Percentiles rank a stretch among this genome's conserved stretches.
These are phyloP conservation scores for Coniochaeta sp. DNA, from an alignment of 2,329 filamentous ascomycete species.

Conservation along the genomic window DNA sequence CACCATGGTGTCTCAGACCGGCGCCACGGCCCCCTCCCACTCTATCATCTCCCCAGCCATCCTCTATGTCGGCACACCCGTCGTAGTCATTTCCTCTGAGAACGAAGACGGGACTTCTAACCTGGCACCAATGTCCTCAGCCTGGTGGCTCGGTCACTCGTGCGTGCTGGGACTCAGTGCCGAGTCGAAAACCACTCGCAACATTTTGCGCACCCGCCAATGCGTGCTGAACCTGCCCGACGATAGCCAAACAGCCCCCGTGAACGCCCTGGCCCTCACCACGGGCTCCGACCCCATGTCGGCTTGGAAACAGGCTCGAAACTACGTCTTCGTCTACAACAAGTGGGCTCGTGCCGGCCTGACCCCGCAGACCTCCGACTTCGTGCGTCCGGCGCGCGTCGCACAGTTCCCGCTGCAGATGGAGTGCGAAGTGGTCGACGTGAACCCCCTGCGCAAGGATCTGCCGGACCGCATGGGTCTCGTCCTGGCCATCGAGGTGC, in stretches of 20 bases:
- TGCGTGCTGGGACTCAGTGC: slow-evolving; percentile 32
- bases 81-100: slow-evolving; percentile 28
- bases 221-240: too few species aligned
- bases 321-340: too few species aligned
- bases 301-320: too few species aligned
- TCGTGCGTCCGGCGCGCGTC: slow-evolving; percentile 25
- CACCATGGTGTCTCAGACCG: too few species aligned
- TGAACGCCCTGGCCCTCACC: too few species aligned
- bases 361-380: slow-evolving; percentile 24
- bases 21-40: too few species aligned
- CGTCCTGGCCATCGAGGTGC: slow-evolving; percentile 25
- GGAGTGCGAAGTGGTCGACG: slow-evolving; percentile 27
- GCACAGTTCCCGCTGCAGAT: slow-evolving; percentile 33
- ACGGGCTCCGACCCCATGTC: too few species aligned
- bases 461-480: slow-evolving; percentile 18
- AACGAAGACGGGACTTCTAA: slow-evolving; percentile 33
- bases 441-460: slow-evolving; percentile 24
- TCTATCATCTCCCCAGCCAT: slow-evolving; percentile 27
- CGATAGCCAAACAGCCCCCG: too few species aligned
- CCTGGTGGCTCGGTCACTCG: slow-evolving; percentile 33
- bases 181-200: slow-evolving; percentile 14
- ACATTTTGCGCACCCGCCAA: too few species aligned
- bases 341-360: too few species aligned
- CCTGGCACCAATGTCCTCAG: slow-evolving; percentile 34
- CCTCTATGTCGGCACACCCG: slow-evolving; percentile 32